phyloP scores from a whole-genome alignment of 257 asterid genomes.

The Vinca minor region DNA sequence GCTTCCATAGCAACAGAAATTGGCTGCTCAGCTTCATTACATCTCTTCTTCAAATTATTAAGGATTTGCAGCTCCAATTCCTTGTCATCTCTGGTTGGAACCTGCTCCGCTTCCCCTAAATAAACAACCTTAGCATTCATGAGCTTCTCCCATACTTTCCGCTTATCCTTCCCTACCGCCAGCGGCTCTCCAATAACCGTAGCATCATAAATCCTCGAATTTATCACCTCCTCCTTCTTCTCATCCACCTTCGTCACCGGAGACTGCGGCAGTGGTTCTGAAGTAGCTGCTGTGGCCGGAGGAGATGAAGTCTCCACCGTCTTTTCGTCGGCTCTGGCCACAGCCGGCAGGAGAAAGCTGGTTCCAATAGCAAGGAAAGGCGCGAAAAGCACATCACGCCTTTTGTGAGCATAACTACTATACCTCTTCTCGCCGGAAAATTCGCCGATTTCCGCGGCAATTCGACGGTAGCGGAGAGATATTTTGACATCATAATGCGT shows the following conservation, averaged over 20 bases:
- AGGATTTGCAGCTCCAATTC: slow-evolving; percentile 73
- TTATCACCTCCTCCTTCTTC: slow-evolving; percentile 45
- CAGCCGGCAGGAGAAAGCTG: slow-evolving; percentile 45
- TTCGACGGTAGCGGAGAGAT: slow-evolving; percentile 23
- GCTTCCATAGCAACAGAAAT: slow-evolving; percentile 65
- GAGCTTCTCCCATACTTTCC: slow-evolving; percentile 71
- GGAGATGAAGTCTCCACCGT: slow-evolving; percentile 18
- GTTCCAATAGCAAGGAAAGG: slow-evolving; percentile 58
- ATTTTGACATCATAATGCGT: slow-evolving; percentile 30
- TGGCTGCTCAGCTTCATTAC: slow-evolving; percentile 41
- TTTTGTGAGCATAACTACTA: slow-evolving; percentile 14
- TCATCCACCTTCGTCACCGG: slow-evolving; percentile 21
- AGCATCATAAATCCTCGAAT: slow-evolving; percentile 73
- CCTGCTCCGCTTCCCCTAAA: slow-evolving; percentile 88
- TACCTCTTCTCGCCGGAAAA: too few relatives aligned
- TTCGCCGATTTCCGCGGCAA: slow-evolving; percentile 19
- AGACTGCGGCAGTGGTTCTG: slow-evolving; percentile 9
- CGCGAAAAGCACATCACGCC: slow-evolving; percentile 54
- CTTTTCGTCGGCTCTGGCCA: slow-evolving; percentile 69
- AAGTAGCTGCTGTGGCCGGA: slow-evolving; percentile 14
- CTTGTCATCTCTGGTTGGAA: slow-evolving; percentile 63
- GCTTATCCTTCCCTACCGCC: slow-evolving; percentile 30
- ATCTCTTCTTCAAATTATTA: slow-evolving; percentile 50
- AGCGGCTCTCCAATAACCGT: slow-evolving; percentile 39
- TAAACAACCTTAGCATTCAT: slow-evolving; percentile 70